Evolutionary conservation across 1,284 basidiomycete species (phyloP).

Genomic region (Tremellales sp.): DNA sequence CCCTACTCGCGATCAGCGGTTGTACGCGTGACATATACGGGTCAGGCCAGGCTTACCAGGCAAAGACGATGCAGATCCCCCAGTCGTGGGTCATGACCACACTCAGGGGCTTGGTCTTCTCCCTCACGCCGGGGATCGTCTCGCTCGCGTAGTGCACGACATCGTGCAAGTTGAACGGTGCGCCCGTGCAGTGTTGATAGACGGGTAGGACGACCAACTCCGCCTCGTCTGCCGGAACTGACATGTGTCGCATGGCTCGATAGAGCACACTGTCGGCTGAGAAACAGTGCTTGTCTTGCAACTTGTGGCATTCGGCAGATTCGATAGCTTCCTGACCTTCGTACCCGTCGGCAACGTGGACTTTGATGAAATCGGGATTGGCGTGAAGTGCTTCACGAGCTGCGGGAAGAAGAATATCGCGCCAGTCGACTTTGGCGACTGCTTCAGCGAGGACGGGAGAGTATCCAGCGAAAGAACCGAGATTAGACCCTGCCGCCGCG

Average conservation of each 20-base stretch:
- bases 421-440: slow-evolving; percentile 33
- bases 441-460: slow-evolving; percentile 24
- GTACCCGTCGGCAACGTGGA: slow-evolving; percentile 44
- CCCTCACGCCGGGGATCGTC: slow-evolving; percentile 39
- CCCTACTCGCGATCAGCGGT: slow-evolving; percentile 16
- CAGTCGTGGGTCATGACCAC: slow-evolving; percentile 52
- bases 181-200: slow-evolving; percentile 46
- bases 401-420: slow-evolving; percentile 41
- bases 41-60: slow-evolving; percentile 30
- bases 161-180: slow-evolving; percentile 45
- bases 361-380: slow-evolving; percentile 38
- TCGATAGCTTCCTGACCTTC: slow-evolving; percentile 35
- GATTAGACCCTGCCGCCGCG: slow-evolving; percentile 10
- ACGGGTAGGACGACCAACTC: slow-evolving; percentile 50
- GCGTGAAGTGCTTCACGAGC: slow-evolving; percentile 33
- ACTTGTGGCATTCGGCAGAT: slow-evolving; percentile 37
- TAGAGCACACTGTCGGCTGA: slow-evolving; percentile 48
- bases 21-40: not conserved
- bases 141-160: slow-evolving; percentile 39
- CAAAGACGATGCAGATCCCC: slow-evolving; percentile 47
- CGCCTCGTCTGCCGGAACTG: slow-evolving; percentile 47
- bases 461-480: slow-evolving; percentile 26
- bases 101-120: slow-evolving; percentile 32
- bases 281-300: slow-evolving; percentile 43
- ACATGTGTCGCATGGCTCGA: slow-evolving; percentile 38